Evolutionary conservation across 208 protist species (phyloP).

Genomic region (Tritrichomonas musculus): DNA sequence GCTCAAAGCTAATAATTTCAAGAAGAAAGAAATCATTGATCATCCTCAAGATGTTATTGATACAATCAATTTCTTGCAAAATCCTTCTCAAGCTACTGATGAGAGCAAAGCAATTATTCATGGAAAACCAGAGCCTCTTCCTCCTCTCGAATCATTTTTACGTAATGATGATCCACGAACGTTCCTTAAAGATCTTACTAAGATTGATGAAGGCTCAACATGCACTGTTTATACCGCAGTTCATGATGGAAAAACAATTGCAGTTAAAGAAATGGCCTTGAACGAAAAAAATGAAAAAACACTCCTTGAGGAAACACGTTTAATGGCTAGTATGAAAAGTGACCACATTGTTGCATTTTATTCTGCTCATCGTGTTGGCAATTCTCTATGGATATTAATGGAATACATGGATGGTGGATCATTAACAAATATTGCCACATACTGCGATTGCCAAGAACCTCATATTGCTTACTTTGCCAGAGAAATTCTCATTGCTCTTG

Average conservation of each 20-base stretch:
- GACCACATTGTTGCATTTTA: background rate
- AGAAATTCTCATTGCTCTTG: background rate
- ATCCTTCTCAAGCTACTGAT: background rate
- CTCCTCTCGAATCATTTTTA: background rate
- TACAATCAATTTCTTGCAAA: background rate
- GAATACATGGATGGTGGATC: background rate
- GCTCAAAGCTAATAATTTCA: background rate
- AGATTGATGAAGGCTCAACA: constrained; percentile 28
- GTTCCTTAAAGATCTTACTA: background rate
- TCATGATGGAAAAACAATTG: background rate
- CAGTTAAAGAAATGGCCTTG: background rate
- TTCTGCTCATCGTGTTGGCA: background rate
- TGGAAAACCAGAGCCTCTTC: background rate
- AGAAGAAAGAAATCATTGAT: background rate
- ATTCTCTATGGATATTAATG: background rate
- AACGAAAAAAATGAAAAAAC: background rate
- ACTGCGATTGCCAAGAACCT: background rate
- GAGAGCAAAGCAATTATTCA: too few relatives aligned
- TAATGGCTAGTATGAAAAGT: background rate
- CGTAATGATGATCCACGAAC: background rate
- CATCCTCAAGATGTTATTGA: background rate
- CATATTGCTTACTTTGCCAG: constrained; percentile 27
- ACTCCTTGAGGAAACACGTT: background rate
- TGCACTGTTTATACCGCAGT: background rate
- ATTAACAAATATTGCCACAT: constrained; percentile 1